These are phyloP conservation scores for Neurospora pannonica DNA, from an alignment of 495 filamentous ascomycete species.

Conservation along the genomic window DNA sequence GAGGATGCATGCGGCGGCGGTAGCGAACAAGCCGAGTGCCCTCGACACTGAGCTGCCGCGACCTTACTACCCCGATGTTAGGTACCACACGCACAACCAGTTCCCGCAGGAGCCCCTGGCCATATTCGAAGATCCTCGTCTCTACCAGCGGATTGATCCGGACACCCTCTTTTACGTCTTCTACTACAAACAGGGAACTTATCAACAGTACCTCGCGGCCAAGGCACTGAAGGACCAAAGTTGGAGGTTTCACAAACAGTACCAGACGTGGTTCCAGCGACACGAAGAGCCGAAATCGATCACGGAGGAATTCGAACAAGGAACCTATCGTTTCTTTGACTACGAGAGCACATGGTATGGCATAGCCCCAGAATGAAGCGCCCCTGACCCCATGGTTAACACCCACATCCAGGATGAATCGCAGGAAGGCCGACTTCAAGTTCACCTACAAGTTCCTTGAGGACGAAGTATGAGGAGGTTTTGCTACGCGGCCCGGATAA, in stretches of 20 bases:
- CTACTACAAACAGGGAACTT: conserved; percentile 93
- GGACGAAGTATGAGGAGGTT: background rate
- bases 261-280: conserved; percentile 98
- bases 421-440: conserved; percentile 95
- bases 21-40: conserved; percentile 59
- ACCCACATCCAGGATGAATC: conserved; percentile 76
- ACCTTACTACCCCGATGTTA: conserved; percentile 72
- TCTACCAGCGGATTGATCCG: conserved; percentile 84
- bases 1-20: conserved; percentile 62
- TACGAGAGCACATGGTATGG: conserved; percentile 95
- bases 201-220: conserved; percentile 93
- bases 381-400: background rate
- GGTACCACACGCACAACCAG: conserved; percentile 67
- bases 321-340: conserved; percentile 97
- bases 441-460: conserved; percentile 84
- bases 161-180: conserved; percentile 98
- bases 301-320: conserved; percentile 96
- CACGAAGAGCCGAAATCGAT: conserved; percentile 98
- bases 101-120: conserved; percentile 87
- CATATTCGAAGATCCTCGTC: conserved; percentile 79
- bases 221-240: conserved; percentile 94
- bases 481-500: background rate
- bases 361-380: conserved; percentile 23
- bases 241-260: conserved; percentile 98
- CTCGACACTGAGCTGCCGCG: conserved; percentile 73